These are phyloP conservation scores for Aspergillus quadrilineatus DNA, from an alignment of 2,329 filamentous ascomycete genomes.

Conservation along the genomic window DNA sequence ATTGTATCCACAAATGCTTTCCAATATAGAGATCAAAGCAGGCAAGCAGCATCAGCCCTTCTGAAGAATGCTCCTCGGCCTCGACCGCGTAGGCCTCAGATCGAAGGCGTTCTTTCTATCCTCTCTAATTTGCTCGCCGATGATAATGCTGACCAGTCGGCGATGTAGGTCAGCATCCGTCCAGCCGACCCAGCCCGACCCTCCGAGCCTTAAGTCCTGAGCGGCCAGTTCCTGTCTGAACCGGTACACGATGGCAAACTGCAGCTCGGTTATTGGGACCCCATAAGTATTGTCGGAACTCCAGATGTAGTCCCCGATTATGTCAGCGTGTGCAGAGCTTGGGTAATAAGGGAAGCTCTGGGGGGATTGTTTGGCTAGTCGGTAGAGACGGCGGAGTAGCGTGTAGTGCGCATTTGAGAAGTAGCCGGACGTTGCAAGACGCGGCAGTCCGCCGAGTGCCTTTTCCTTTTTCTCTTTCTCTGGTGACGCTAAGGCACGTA, in stretches of 20 bases:
- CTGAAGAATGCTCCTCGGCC: conserved; percentile 5
- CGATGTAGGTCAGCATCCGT: conserved; percentile 45
- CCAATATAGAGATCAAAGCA: not conserved
- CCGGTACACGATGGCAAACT: conserved; percentile 43
- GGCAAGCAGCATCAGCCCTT: not conserved
- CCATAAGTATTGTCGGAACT: conserved; percentile 43
- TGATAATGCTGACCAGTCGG: conserved; percentile 47
- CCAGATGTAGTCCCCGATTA: conserved; percentile 45
- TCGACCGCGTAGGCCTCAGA: conserved; percentile 1
- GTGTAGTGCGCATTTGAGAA: conserved; percentile 45
- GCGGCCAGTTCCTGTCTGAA: conserved; percentile 40
- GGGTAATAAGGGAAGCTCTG: conserved; percentile 40
- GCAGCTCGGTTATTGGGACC: conserved; percentile 42
- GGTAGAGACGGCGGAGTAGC: conserved; percentile 41
- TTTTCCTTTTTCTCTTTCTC: conserved; percentile 5
- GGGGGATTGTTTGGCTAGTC: conserved; percentile 37
- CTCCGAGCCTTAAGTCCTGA: conserved; percentile 36
- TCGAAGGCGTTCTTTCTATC: conserved; percentile 35
- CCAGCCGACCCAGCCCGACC: conserved; percentile 43
- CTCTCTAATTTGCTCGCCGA: conserved; percentile 47
- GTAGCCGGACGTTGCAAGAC: conserved; percentile 38
- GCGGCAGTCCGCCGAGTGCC: conserved; percentile 17
- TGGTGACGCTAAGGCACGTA: not conserved
- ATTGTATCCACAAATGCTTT: not conserved
- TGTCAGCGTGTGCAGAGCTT: conserved; percentile 34